These are phyloP conservation scores for Populus nigra DNA, from an alignment of 345 rosid genomes.

Conservation along the genomic window DNA sequence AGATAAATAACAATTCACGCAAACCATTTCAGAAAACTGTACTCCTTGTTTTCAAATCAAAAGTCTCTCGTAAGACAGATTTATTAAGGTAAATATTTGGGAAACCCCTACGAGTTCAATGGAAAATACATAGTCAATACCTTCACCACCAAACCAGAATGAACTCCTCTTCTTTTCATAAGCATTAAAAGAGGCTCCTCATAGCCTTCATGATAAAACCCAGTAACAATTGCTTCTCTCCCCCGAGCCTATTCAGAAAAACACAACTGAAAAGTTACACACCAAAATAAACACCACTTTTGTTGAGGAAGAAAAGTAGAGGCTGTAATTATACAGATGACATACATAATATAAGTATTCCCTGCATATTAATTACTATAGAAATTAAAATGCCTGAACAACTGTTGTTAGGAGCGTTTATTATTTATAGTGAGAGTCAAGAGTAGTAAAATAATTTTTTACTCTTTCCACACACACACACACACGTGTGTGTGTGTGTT, in stretches of 20 bases:
- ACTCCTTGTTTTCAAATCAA: neutral
- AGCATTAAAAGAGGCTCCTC: conserved; percentile 95
- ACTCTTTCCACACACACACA: too few relatives aligned
- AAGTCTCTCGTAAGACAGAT: neutral
- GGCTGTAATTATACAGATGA: too few relatives aligned
- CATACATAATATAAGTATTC: too few relatives aligned
- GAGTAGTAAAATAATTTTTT: too few relatives aligned
- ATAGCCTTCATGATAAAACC: conserved; percentile 93
- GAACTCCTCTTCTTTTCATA: conserved; percentile 95
- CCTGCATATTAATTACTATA: too few relatives aligned
- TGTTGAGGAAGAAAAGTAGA: too few relatives aligned
- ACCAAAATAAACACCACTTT: neutral
- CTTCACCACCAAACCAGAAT: conserved; percentile 93
- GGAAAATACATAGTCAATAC: conserved; percentile 38
- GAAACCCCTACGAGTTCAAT: conserved; percentile 8
- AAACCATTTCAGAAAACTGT: neutral
- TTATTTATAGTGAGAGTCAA: too few relatives aligned
- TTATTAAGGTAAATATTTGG: neutral
- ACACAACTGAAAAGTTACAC: neutral
- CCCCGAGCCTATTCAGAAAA: conserved; percentile 67
- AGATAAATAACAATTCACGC: neutral
- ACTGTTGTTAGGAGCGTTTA: too few relatives aligned
- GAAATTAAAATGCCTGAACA: too few relatives aligned
- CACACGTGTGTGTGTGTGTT: too few relatives aligned
- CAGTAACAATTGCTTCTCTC: conserved; percentile 82